phyloP scores from a whole-genome alignment of 768 basidiomycete genomes.

The Suillus weaverae region DNA sequence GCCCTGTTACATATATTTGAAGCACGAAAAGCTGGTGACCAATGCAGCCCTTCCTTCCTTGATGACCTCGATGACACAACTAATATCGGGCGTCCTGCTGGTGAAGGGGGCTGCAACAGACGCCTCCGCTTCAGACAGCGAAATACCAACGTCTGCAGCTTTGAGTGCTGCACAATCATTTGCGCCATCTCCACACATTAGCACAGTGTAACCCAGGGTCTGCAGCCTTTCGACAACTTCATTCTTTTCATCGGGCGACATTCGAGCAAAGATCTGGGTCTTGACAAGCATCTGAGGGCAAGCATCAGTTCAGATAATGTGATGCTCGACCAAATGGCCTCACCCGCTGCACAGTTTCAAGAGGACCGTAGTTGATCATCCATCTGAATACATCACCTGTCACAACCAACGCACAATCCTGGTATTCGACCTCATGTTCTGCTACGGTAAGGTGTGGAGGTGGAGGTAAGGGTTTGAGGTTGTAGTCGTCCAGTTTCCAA shows the following conservation, averaged over 20 bases:
- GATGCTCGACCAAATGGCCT: constrained; percentile 24
- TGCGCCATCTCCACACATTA: constrained; percentile 99
- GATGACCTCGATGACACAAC: constrained; percentile 95
- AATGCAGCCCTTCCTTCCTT: constrained; percentile 94
- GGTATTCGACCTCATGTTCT: constrained; percentile 67
- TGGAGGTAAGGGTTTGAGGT: constrained; percentile 75
- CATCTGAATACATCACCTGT: constrained; percentile 97
- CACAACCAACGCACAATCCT: constrained; percentile 88
- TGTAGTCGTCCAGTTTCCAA: constrained; percentile 87
- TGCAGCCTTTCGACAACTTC: constrained; percentile 96
- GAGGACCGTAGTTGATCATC: constrained; percentile 94
- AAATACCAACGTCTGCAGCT: constrained; percentile 97
- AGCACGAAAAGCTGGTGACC: constrained; percentile 98
- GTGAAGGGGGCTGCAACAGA: constrained; percentile 99
- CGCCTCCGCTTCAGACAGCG: constrained; percentile 96
- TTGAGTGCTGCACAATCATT: constrained; percentile 99
- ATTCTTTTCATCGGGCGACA: constrained; percentile 99
- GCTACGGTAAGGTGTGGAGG: constrained; percentile 73
- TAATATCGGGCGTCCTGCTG: constrained; percentile 88
- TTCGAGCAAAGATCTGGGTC: constrained; percentile 93
- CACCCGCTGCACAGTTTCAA: constrained; percentile 93
- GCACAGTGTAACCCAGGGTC: constrained; percentile 89
- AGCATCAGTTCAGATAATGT: constrained; percentile 5
- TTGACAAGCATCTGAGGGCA: constrained; percentile 90
- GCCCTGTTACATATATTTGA: constrained; percentile 93